These are phyloP conservation scores for Garcia nutans DNA, from an alignment of 345 rosid species.

Conservation along the genomic window DNA sequence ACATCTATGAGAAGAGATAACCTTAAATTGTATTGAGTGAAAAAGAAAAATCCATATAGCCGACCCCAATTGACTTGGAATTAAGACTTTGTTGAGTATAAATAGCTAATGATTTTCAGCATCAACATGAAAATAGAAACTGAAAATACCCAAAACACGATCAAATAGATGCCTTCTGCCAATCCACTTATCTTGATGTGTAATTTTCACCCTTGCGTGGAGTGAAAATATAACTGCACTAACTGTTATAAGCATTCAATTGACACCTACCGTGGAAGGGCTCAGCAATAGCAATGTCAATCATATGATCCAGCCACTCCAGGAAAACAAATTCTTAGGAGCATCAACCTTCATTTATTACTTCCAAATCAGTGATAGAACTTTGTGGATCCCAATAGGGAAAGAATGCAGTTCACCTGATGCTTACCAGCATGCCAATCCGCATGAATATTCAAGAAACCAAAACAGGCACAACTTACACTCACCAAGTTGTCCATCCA, in stretches of 20 bases:
- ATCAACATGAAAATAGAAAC: background rate
- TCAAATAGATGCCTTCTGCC: background rate
- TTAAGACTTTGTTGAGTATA: too few relatives aligned
- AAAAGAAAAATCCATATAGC: too few relatives aligned
- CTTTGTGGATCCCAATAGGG: background rate
- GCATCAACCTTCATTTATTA: background rate
- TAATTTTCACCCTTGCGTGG: background rate
- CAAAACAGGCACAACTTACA: background rate
- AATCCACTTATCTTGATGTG: background rate
- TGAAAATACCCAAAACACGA: background rate
- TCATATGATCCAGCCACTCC: background rate
- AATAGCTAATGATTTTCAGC: background rate
- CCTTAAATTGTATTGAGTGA: too few relatives aligned
- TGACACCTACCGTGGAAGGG: slow-evolving; percentile 1
- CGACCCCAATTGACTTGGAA: too few relatives aligned
- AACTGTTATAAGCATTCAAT: background rate
- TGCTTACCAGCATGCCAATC: background rate
- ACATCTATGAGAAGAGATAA: too few relatives aligned
- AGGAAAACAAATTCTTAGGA: background rate
- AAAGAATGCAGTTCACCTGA: slow-evolving; percentile 1
- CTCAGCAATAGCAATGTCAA: background rate
- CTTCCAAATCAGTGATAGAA: background rate
- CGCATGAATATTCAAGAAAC: background rate
- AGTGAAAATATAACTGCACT: background rate
- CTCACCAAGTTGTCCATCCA: slow-evolving; percentile 3